Percentiles rank a stretch among this genome's conserved stretches.
These are phyloP conservation scores for Graphilbum fragrans DNA, from an alignment of 2,329 filamentous ascomycete genomes.

Conservation along the genomic window DNA sequence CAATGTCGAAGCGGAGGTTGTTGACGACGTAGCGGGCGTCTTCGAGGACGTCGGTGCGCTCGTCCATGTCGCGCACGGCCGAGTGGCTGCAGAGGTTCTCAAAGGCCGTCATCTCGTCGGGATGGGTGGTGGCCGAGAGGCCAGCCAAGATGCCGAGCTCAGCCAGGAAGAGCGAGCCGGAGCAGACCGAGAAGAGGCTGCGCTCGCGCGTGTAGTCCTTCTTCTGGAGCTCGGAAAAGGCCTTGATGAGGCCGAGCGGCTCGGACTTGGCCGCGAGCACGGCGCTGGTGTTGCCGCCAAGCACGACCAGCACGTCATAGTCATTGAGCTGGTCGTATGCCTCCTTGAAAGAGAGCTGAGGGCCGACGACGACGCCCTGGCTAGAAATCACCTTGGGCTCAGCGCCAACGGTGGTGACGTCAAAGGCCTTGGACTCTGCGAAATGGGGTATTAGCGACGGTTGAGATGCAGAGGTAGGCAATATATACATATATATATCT, in stretches of 20 bases:
- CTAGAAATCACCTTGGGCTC: constrained; percentile 43
- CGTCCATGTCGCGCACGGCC: constrained; percentile 54
- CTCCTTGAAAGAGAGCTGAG: constrained; percentile 68
- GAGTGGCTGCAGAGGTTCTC: constrained; percentile 72
- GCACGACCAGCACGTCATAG: constrained; percentile 68
- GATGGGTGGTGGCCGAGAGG: constrained; percentile 70
- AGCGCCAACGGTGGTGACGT: constrained; percentile 40
- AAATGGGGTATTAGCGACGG: background rate
- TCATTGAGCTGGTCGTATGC: constrained; percentile 62
- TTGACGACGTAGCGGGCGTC: constrained; percentile 78
- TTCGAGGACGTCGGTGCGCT: constrained; percentile 74
- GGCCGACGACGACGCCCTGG: constrained; percentile 57
- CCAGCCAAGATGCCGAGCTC: constrained; percentile 67
- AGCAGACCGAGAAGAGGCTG: constrained; percentile 69
- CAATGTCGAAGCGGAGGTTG: constrained; percentile 77
- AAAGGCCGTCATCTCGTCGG: constrained; percentile 67
- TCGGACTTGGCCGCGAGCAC: constrained; percentile 57
- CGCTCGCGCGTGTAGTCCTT: constrained; percentile 69
- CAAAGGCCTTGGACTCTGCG: constrained; percentile 44
- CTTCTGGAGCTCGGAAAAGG: constrained; percentile 70
- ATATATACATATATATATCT: background rate
- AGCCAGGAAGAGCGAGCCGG: constrained; percentile 66
- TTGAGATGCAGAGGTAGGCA: background rate
- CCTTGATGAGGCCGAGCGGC: constrained; percentile 59
- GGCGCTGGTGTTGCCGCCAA: constrained; percentile 55